These are phyloP conservation scores for Talinum fruticosum DNA, from an alignment of 148 eudicot species.

Conservation along the genomic window DNA sequence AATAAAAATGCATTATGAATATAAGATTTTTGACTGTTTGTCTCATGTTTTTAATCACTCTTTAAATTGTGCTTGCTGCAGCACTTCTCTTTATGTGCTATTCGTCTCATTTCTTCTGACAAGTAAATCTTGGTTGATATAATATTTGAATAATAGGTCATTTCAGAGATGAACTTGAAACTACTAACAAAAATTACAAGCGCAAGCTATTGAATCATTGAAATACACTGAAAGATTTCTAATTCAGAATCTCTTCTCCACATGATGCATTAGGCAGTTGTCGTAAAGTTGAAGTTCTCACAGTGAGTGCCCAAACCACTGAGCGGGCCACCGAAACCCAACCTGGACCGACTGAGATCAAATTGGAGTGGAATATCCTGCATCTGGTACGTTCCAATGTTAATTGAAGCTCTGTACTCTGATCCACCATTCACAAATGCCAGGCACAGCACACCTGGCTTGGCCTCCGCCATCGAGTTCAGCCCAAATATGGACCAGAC, in stretches of 20 bases:
- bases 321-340: slow-evolving; percentile 47
- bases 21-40: no score
- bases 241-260: not conserved
- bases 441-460: slow-evolving; percentile 31
- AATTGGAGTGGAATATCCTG: slow-evolving; percentile 40
- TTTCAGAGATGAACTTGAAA: not conserved
- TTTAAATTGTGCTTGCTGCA: no score
- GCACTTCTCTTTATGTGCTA: no score
- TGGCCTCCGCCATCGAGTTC: slow-evolving; percentile 47
- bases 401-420: slow-evolving; percentile 36
- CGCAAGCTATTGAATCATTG: no score
- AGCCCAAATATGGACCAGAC: slow-evolving; percentile 46
- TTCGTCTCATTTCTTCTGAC: not conserved
- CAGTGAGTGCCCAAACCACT: slow-evolving; percentile 29
- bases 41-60: no score
- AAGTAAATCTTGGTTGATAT: not conserved
- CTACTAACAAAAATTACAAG: not conserved
- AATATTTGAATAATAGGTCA: not conserved
- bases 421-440: slow-evolving; percentile 41
- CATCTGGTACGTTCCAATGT: slow-evolving; percentile 52
- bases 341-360: slow-evolving; percentile 38
- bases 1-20: no score
- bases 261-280: slow-evolving; percentile 15
- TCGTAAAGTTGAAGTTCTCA: slow-evolving; percentile 45
- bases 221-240: no score